Percentiles rank a stretch among this genome's conserved stretches.
These are phyloP conservation scores for Neonectria hederae DNA, from an alignment of 2,329 filamentous ascomycete species.

Conservation along the genomic window DNA sequence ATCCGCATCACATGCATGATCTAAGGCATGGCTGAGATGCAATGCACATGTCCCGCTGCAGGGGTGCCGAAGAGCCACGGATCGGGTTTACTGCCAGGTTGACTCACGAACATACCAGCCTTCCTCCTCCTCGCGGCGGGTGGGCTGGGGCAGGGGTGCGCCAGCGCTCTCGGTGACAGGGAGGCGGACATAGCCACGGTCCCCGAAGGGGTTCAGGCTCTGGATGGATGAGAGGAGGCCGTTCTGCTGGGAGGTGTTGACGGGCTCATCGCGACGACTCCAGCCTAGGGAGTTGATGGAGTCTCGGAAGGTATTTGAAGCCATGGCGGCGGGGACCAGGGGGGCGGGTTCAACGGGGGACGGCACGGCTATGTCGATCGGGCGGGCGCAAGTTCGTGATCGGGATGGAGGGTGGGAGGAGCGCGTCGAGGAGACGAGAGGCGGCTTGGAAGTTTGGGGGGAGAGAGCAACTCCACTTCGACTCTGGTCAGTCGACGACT, in stretches of 20 bases:
- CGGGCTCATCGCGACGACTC: constrained; percentile 85
- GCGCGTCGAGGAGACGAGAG: constrained; percentile 17
- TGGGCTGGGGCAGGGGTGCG: constrained; percentile 86
- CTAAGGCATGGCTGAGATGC: constrained; percentile 47
- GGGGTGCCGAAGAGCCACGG: constrained; percentile 47
- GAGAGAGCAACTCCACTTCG: constrained; percentile 17
- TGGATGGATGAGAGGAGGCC: constrained; percentile 84
- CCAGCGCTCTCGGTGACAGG: constrained; percentile 85
- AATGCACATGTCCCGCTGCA: constrained; percentile 60
- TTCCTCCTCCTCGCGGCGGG: constrained; percentile 91
- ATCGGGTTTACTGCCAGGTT: constrained; percentile 39
- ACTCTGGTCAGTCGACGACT: constrained; percentile 37
- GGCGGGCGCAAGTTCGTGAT: constrained; percentile 30
- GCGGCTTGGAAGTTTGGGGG: background rate
- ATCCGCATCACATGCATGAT: constrained; percentile 54
- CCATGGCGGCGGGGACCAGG: constrained; percentile 64
- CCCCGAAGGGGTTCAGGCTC: constrained; percentile 87
- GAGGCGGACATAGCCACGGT: constrained; percentile 87
- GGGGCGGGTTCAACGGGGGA: constrained; percentile 33
- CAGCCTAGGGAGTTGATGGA: constrained; percentile 95
- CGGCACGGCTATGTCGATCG: constrained; percentile 42
- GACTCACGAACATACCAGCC: constrained; percentile 93
- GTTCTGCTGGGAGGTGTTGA: constrained; percentile 74
- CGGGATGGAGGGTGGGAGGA: constrained; percentile 36
- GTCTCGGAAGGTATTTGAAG: constrained; percentile 88